These are phyloP conservation scores for Cladosporium halotolerans DNA, from an alignment of 2,329 filamentous ascomycete genomes.

Conservation along the genomic window DNA sequence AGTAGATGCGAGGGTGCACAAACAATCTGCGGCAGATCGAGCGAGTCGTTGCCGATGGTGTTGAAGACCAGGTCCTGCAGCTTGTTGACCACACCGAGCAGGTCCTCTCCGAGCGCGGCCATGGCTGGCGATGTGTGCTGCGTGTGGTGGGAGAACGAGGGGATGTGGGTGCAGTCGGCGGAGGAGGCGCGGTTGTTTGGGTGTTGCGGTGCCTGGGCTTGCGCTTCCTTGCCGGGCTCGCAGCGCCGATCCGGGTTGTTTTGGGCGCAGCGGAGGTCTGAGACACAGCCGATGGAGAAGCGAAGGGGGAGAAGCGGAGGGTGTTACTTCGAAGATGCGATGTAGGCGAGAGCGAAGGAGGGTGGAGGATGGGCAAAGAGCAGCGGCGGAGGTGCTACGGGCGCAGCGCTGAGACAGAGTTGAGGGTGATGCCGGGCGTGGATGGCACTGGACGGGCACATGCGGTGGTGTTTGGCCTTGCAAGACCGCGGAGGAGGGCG, in stretches of 20 bases:
- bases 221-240: not conserved
- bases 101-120: conserved; percentile 91
- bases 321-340: not conserved
- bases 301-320: not conserved
- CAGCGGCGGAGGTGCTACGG: not conserved
- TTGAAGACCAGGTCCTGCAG: conserved; percentile 98
- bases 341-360: not conserved
- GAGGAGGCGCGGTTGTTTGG: not conserved
- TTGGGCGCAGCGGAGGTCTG: conserved; percentile 5
- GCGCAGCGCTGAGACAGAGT: not conserved
- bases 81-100: conserved; percentile 94
- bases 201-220: not conserved
- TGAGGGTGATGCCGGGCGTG: not conserved
- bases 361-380: not conserved
- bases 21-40: conserved; percentile 98
- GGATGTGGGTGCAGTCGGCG: not conserved
- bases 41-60: conserved; percentile 96
- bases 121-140: conserved; percentile 43
- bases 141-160: not conserved
- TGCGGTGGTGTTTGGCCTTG: not conserved
- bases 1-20: conserved; percentile 31
- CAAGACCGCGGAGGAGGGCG: not conserved
- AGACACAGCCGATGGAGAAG: conserved; percentile 2
- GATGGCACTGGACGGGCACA: no score
- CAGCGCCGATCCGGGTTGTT: conserved; percentile 6